Conservation (phyloP, 345 rosid species). For the Arabidopsis arenosa region DNA sequence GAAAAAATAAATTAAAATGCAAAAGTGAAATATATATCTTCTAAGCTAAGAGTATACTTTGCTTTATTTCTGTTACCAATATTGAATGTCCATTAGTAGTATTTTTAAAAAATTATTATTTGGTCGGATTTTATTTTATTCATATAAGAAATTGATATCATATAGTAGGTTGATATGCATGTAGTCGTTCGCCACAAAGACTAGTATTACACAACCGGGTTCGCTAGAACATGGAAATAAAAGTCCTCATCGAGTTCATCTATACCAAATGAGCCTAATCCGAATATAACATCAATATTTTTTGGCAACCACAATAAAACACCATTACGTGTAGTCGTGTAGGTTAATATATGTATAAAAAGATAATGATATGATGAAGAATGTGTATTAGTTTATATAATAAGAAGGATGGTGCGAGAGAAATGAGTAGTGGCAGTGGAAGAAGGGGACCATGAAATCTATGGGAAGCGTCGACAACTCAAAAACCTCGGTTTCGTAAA, state of each 20-base stretch:
- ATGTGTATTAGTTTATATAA: slow-evolving; percentile 31
- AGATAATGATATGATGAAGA: slow-evolving; percentile 28
- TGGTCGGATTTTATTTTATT: background rate
- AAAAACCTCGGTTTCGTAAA: slow-evolving; percentile 45
- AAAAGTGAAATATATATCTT: slow-evolving; percentile 35
- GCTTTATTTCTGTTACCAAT: slow-evolving; percentile 35
- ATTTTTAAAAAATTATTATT: background rate
- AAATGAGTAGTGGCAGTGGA: slow-evolving; percentile 47
- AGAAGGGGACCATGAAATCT: slow-evolving; percentile 51
- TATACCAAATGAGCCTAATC: slow-evolving; percentile 2
- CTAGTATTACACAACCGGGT: background rate
- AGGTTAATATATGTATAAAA: background rate
- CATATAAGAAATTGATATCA: too few species aligned
- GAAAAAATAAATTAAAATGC: slow-evolving; percentile 5
- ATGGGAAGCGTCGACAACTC: slow-evolving; percentile 45
- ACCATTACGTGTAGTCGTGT: slow-evolving; percentile 26
- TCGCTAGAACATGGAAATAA: background rate
- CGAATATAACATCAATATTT: slow-evolving; percentile 1
- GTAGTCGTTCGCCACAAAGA: background rate
- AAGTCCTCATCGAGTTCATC: background rate
- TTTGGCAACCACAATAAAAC: slow-evolving; percentile 19
- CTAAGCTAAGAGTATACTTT: slow-evolving; percentile 26
- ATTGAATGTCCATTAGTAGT: slow-evolving; percentile 24
- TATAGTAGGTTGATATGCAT: too few species aligned
- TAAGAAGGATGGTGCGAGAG: slow-evolving; percentile 46